phyloP scores from a whole-genome alignment of 768 basidiomycete genomes.

The Serendipita sp. region DNA sequence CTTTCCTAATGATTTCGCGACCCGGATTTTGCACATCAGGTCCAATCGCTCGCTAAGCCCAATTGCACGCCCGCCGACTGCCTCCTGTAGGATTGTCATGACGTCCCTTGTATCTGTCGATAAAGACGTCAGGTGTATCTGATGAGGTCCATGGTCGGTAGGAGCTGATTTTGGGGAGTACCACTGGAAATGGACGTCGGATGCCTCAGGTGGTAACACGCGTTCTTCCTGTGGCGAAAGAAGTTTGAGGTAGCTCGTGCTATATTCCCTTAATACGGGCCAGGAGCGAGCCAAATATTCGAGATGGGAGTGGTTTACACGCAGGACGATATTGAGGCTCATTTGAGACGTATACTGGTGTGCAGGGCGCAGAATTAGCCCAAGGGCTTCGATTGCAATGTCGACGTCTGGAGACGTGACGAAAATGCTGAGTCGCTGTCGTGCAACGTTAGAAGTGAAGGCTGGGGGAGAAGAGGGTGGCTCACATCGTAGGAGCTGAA shows the following conservation, averaged over 20 bases:
- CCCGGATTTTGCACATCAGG: slow-evolving; percentile 69
- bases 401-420: slow-evolving; percentile 81
- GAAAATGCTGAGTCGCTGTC: slow-evolving; percentile 75
- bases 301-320: slow-evolving; percentile 64
- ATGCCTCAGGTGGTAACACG: slow-evolving; percentile 50
- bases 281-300: slow-evolving; percentile 73
- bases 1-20: slow-evolving; percentile 49
- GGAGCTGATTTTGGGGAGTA: slow-evolving; percentile 30
- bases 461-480: slow-evolving; percentile 12
- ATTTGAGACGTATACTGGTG: slow-evolving; percentile 89
- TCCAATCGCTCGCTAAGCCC: slow-evolving; percentile 79
- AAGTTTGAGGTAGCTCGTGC: slow-evolving; percentile 59
- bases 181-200: slow-evolving; percentile 68
- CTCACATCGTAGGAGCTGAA: slow-evolving; percentile 93
- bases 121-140: slow-evolving; percentile 47
- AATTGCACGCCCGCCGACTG: slow-evolving; percentile 47
- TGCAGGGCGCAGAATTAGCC: slow-evolving; percentile 76
- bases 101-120: slow-evolving; percentile 42
- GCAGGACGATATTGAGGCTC: slow-evolving; percentile 66
- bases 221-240: slow-evolving; percentile 40
- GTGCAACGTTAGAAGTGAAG: slow-evolving; percentile 3
- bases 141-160: slow-evolving; percentile 28
- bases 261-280: slow-evolving; percentile 67
- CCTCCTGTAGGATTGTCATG: slow-evolving; percentile 65
- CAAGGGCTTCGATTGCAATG: slow-evolving; percentile 65